A percentile compares a stretch with the other conserved stretches of the same genome.
These are phyloP conservation scores for Bryum argenteum DNA, from an alignment of 225 moss, liverwort and hornwort genomes.

Conservation along the genomic window DNA sequence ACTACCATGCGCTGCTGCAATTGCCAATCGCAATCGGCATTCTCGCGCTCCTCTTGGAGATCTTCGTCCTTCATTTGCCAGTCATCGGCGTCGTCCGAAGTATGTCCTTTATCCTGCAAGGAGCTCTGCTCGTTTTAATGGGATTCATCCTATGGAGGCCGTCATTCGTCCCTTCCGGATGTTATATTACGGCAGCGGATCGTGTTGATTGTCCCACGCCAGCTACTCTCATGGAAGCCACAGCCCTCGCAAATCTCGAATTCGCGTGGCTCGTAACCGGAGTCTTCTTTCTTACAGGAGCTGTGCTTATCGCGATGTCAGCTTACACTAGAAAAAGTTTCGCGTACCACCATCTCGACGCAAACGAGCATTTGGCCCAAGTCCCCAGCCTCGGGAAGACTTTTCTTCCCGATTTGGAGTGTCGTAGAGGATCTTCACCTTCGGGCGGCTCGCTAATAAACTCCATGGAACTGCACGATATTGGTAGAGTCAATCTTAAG, in stretches of 20 bases:
- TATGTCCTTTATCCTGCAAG: constrained; percentile 71
- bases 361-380: constrained; percentile 9
- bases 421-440: constrained; percentile 27
- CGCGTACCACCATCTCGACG: constrained; percentile 29
- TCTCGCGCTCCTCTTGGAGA: constrained; percentile 46
- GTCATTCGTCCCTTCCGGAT: constrained; percentile 65
- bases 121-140: constrained; percentile 74
- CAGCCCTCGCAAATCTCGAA: constrained; percentile 76
- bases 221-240: constrained; percentile 46
- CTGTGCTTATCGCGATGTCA: constrained; percentile 27
- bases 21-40: constrained; percentile 59
- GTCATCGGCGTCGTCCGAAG: constrained; percentile 48
- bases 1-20: constrained; percentile 82
- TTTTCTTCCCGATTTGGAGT: constrained; percentile 28
- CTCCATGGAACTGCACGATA: constrained; percentile 34
- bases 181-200: constrained; percentile 23
- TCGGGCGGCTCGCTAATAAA: constrained; percentile 23
- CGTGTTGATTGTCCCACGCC: constrained; percentile 51
- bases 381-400: neutral
- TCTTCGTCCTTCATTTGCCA: constrained; percentile 50
- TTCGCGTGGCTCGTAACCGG: constrained; percentile 70
- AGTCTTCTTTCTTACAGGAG: constrained; percentile 40
- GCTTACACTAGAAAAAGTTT: constrained; percentile 3
- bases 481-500: constrained; percentile 30
- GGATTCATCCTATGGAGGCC: constrained; percentile 75